These are phyloP conservation scores for Periglandula ipomoeae DNA, from an alignment of 2,329 filamentous ascomycete species.

Conservation along the genomic window DNA sequence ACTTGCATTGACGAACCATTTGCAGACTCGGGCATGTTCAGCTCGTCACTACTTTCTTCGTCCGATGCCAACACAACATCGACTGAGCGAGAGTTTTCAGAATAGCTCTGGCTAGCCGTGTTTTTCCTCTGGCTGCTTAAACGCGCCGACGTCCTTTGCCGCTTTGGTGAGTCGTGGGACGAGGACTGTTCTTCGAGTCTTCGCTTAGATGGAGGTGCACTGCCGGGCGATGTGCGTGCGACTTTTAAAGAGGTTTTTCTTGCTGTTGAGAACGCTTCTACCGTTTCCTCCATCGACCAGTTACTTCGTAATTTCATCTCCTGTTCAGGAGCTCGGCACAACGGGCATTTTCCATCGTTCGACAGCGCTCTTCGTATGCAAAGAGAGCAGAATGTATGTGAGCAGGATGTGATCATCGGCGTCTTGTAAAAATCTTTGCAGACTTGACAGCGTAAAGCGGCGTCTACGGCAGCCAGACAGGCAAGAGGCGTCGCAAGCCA, in stretches of 20 bases:
- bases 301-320: constrained; percentile 79
- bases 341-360: constrained; percentile 76
- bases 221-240: constrained; percentile 35
- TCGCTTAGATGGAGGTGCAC: constrained; percentile 37
- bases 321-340: constrained; percentile 71
- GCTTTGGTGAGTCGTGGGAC: constrained; percentile 32
- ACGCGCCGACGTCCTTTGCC: constrained; percentile 42
- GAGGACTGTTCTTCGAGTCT: constrained; percentile 28
- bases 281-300: constrained; percentile 74
- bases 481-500: constrained; percentile 66
- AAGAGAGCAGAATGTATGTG: constrained; percentile 91
- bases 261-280: constrained; percentile 64
- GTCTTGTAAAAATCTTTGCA: constrained; percentile 97
- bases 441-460: constrained; percentile 84
- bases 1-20: constrained; percentile 13
- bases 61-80: neutral
- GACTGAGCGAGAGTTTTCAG: neutral
- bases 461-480: constrained; percentile 63
- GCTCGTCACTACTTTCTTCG: constrained; percentile 15
- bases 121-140: constrained; percentile 33
- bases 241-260: constrained; percentile 54
- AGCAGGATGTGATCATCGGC: constrained; percentile 90
- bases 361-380: constrained; percentile 85
- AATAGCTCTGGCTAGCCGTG: constrained; percentile 14
- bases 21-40: constrained; percentile 21